phyloP scores from a whole-genome alignment of 2,329 filamentous ascomycete genomes.

The Aureobasidium vineae region DNA sequence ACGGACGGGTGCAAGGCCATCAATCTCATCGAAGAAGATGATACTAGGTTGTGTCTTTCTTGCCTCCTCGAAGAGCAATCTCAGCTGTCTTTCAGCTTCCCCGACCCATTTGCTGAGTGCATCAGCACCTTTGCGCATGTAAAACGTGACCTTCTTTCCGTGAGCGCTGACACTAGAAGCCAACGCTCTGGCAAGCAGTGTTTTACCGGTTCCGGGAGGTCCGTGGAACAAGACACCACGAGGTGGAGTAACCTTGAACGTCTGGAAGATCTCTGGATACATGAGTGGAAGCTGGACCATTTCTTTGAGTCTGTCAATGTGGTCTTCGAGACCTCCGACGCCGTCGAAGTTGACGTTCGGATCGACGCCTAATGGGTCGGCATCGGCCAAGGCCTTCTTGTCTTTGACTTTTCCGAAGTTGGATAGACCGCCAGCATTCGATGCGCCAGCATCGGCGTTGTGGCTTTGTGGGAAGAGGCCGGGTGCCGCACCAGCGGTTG shows the following conservation, averaged over 20 bases:
- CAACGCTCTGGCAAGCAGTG: slow-evolving; percentile 86
- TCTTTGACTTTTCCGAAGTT: slow-evolving; percentile 90
- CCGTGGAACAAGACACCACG: slow-evolving; percentile 96
- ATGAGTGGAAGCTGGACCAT: slow-evolving; percentile 95
- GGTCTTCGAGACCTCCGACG: slow-evolving; percentile 86
- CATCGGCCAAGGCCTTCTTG: slow-evolving; percentile 85
- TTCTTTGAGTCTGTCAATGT: slow-evolving; percentile 96
- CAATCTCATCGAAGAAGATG: slow-evolving; percentile 99
- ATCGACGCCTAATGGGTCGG: slow-evolving; percentile 91
- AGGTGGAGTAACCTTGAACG: slow-evolving; percentile 89
- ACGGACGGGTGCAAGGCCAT: slow-evolving; percentile 89
- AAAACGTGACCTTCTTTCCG: slow-evolving; percentile 94
- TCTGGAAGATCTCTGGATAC: slow-evolving; percentile 90
- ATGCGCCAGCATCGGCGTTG: slow-evolving; percentile 56
- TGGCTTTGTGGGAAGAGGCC: slow-evolving; percentile 59
- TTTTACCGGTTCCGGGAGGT: slow-evolving; percentile 96
- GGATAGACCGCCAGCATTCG: slow-evolving; percentile 62
- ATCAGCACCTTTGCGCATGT: slow-evolving; percentile 99
- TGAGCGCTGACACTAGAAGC: slow-evolving; percentile 87
- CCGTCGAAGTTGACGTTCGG: slow-evolving; percentile 90
- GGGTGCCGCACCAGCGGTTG: slow-evolving; percentile 52
- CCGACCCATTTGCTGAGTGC: slow-evolving; percentile 98
- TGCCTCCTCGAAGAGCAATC: slow-evolving; percentile 92
- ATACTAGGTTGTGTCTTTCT: slow-evolving; percentile 95
- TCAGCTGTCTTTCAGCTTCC: slow-evolving; percentile 92